Conservation (phyloP, 1,284 basidiomycete species). For the Irpex sp. region DNA sequence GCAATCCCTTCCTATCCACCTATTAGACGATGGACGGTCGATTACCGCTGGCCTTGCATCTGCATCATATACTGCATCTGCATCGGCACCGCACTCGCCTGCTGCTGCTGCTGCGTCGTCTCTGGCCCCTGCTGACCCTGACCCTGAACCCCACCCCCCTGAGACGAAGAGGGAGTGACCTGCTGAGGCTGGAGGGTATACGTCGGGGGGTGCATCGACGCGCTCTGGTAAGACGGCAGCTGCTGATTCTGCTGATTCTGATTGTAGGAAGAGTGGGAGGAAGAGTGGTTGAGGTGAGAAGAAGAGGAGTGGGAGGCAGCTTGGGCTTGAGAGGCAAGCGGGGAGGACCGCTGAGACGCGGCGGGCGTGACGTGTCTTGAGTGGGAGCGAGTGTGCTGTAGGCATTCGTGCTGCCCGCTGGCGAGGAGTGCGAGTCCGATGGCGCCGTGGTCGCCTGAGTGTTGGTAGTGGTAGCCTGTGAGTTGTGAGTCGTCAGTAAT, state of each 20-base stretch:
- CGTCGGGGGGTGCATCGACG: constrained; percentile 47
- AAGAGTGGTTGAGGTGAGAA: constrained; percentile 4
- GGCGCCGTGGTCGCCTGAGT: constrained; percentile 92
- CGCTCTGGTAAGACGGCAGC: constrained; percentile 38
- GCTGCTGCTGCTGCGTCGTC: constrained; percentile 1
- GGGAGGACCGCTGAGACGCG: constrained; percentile 19
- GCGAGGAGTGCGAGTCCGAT: constrained; percentile 83
- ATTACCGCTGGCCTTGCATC: constrained; percentile 12
- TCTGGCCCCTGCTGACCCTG: no score
- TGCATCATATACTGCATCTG: constrained; percentile 15
- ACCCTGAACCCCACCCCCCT: background rate
- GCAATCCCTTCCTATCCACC: background rate
- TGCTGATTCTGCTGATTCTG: no score
- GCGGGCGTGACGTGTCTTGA: constrained; percentile 25
- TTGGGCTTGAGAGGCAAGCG: constrained; percentile 20
- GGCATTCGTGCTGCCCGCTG: constrained; percentile 74
- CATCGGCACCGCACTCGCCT: background rate
- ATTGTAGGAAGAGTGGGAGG: background rate
- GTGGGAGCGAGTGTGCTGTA: constrained; percentile 29
- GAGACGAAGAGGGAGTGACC: constrained; percentile 1
- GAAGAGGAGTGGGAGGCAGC: constrained; percentile 3
- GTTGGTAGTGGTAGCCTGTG: constrained; percentile 91
- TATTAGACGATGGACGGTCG: background rate
- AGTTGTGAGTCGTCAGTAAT: constrained; percentile 6
- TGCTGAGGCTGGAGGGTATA: constrained; percentile 14